Evolutionary conservation across 352 stramenopile species (phyloP).

Genomic region (Sclerospora graminicola): DNA sequence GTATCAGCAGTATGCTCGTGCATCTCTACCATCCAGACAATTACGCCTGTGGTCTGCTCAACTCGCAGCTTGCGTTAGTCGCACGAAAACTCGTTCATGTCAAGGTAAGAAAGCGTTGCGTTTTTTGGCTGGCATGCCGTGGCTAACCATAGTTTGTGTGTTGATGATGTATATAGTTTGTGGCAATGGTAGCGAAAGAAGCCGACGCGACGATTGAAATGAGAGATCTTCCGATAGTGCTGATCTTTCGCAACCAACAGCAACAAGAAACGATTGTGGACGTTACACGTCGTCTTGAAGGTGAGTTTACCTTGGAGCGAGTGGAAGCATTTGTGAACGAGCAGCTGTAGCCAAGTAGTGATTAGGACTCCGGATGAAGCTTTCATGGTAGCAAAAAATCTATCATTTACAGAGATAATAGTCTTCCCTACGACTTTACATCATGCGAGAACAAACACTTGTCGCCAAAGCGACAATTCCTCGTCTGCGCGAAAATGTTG

Average conservation of each 20-base stretch:
- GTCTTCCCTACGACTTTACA: too few species aligned
- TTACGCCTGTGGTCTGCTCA: constrained; percentile 63
- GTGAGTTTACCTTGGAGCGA: constrained; percentile 52
- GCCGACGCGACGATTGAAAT: constrained; percentile 58
- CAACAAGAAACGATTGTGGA: constrained; percentile 55
- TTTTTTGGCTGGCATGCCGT: background rate
- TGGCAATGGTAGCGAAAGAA: constrained; percentile 46
- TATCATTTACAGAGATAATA: too few species aligned
- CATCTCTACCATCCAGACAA: constrained; percentile 65
- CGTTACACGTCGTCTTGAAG: constrained; percentile 40
- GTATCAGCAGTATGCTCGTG: constrained; percentile 25
- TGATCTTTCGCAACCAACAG: constrained; percentile 45
- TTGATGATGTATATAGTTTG: constrained; percentile 36
- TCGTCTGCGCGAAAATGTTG: constrained; percentile 30
- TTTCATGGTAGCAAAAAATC: too few species aligned
- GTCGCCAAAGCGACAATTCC: constrained; percentile 62
- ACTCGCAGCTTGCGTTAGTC: constrained; percentile 49
- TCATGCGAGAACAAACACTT: constrained; percentile 64
- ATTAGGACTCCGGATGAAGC: too few species aligned
- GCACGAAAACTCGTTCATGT: constrained; percentile 41
- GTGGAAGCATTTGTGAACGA: constrained; percentile 28
- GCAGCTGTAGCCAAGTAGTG: constrained; percentile 15
- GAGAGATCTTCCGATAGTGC: constrained; percentile 50
- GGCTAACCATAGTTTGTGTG: background rate
- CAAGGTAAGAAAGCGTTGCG: constrained; percentile 30